These are phyloP conservation scores for Trichosporon sp. DNA, from an alignment of 1,284 basidiomycete species.

Conservation along the genomic window DNA sequence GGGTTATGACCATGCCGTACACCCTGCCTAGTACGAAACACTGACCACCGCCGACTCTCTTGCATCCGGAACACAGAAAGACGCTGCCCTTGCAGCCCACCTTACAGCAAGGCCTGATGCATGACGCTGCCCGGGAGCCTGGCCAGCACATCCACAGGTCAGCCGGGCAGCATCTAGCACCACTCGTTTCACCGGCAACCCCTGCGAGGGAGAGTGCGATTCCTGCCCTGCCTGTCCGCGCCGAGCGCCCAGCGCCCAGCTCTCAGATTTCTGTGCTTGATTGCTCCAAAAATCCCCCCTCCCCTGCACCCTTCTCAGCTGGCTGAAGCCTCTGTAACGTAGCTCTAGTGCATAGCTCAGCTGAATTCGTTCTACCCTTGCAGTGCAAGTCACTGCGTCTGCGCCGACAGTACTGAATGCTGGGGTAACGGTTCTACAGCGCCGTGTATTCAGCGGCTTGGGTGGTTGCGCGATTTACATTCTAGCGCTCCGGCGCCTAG, in stretches of 20 bases:
- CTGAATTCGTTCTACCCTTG: neutral
- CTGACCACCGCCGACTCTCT: neutral
- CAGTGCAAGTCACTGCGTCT: neutral
- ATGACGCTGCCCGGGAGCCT: neutral
- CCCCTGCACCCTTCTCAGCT: neutral
- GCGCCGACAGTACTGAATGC: neutral
- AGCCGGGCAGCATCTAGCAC: neutral
- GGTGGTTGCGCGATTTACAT: neutral
- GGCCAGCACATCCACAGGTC: neutral
- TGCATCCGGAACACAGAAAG: neutral
- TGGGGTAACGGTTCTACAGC: neutral
- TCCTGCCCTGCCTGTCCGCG: too few species aligned
- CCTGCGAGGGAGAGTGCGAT: neutral
- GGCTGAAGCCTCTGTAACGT: neutral
- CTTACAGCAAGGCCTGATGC: neutral
- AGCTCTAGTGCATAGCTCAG: neutral
- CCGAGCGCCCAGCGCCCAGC: too few species aligned
- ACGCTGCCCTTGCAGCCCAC: neutral
- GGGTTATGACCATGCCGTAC: conserved; percentile 17
- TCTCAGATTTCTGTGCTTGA: neutral
- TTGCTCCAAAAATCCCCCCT: neutral
- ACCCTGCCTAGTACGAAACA: conserved; percentile 14
- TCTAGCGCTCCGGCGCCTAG: neutral
- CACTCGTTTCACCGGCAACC: conserved; percentile 13
- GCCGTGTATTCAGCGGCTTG: neutral